A percentile compares a stretch with the other conserved stretches of the same genome.
Conservation (phyloP, 2,329 filamentous ascomycete species). For the Colletotrichum euphorbiae region DNA sequence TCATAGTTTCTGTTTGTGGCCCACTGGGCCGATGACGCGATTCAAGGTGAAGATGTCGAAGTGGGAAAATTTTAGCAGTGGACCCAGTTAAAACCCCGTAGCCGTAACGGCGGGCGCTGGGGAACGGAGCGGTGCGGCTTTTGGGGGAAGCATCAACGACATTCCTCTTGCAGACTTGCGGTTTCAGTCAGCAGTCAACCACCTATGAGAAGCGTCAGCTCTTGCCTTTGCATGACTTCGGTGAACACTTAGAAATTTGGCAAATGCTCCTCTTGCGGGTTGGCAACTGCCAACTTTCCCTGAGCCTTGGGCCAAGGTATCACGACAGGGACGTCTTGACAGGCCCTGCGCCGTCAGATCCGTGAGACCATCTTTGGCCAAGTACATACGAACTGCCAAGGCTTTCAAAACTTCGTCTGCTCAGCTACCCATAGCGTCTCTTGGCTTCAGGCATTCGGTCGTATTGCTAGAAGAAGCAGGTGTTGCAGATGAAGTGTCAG, state of each 20-base stretch:
- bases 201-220: background rate
- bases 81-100: slow-evolving; percentile 15
- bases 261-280: too few relatives aligned
- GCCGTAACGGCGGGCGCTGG: background rate
- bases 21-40: slow-evolving; percentile 39
- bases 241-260: too few relatives aligned
- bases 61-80: slow-evolving; percentile 32
- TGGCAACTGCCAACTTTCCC: too few relatives aligned
- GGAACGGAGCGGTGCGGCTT: background rate
- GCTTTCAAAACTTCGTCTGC: background rate
- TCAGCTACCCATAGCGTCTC: slow-evolving; percentile 8
- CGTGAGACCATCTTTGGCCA: background rate
- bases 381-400: background rate
- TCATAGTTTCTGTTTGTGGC: slow-evolving; percentile 40
- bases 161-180: background rate
- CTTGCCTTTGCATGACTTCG: background rate
- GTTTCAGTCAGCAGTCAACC: background rate
- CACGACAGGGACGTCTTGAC: background rate
- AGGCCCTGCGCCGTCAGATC: background rate
- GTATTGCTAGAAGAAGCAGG: too few relatives aligned
- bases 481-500: too few relatives aligned
- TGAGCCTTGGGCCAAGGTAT: background rate
- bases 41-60: slow-evolving; percentile 38
- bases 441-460: background rate
- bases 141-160: background rate